Percentiles rank a stretch among this genome's conserved stretches.
These are phyloP conservation scores for Lentithecium fluviatile DNA, from an alignment of 495 filamentous ascomycete species.

Conservation along the genomic window DNA sequence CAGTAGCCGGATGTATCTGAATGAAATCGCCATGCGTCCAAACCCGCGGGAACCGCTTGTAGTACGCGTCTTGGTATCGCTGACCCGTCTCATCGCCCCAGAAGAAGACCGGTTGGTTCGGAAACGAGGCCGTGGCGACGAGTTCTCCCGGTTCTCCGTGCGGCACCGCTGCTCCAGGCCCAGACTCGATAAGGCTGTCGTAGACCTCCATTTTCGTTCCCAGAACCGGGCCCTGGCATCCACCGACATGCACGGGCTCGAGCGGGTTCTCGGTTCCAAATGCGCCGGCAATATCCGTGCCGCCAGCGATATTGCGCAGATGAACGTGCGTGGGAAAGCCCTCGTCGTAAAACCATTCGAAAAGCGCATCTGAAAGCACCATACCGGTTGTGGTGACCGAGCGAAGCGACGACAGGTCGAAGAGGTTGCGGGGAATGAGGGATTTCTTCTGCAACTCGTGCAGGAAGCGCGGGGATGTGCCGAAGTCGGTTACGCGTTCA, in stretches of 20 bases:
- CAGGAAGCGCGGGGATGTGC: constrained; percentile 72
- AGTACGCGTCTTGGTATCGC: constrained; percentile 69
- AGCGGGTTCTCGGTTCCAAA: constrained; percentile 69
- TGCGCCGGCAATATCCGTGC: constrained; percentile 73
- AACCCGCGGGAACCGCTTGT: constrained; percentile 66
- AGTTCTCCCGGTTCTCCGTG: constrained; percentile 70
- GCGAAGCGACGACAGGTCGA: constrained; percentile 59
- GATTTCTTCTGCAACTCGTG: constrained; percentile 62
- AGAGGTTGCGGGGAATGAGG: constrained; percentile 58
- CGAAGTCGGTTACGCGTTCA: constrained; percentile 59
- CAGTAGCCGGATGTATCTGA: constrained; percentile 64
- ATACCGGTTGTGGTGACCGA: constrained; percentile 71
- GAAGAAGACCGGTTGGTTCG: constrained; percentile 70
- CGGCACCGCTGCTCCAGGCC: constrained; percentile 53
- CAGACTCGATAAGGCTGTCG: constrained; percentile 56
- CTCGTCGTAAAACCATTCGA: constrained; percentile 81
- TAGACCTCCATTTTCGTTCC: constrained; percentile 67
- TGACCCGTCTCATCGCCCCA: constrained; percentile 60
- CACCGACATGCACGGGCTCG: constrained; percentile 69
- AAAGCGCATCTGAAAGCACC: constrained; percentile 70
- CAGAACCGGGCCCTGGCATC: constrained; percentile 62
- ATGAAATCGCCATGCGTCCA: constrained; percentile 85
- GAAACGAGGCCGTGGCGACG: constrained; percentile 66
- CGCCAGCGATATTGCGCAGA: constrained; percentile 71
- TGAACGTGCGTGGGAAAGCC: constrained; percentile 66